These are phyloP conservation scores for Erythrophleum fordii DNA, from an alignment of 306 rosid species.

Conservation along the genomic window DNA sequence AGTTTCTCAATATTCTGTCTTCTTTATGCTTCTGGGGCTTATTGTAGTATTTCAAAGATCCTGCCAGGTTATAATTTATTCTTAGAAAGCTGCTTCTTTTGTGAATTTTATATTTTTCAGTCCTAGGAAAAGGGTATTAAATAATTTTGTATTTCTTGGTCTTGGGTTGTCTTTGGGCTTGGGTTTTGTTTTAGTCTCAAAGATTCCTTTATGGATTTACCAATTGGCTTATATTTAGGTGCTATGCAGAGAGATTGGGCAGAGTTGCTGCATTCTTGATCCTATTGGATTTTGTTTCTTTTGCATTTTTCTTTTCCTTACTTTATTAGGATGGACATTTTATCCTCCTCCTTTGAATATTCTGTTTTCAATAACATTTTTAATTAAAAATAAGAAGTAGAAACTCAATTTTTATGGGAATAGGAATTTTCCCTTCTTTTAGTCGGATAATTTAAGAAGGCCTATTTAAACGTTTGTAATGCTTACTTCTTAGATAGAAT, in stretches of 20 bases:
- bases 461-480: background rate
- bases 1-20: slow-evolving; percentile 10
- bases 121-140: background rate
- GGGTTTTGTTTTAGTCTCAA: background rate
- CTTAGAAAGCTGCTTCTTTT: background rate
- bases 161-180: background rate
- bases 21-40: background rate
- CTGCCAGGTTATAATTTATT: background rate
- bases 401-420: background rate
- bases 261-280: background rate
- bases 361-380: too few species aligned
- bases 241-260: too few species aligned
- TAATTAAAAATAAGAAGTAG: too few species aligned
- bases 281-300: too few species aligned
- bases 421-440: background rate
- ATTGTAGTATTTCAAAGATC: background rate
- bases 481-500: background rate
- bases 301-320: too few species aligned
- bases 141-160: background rate
- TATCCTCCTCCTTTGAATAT: too few species aligned
- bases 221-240: background rate
- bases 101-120: background rate
- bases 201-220: background rate
- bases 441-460: background rate
- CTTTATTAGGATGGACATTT: too few species aligned